Evolutionary conservation across 1,284 basidiomycete species (phyloP), one percentile per base, ranked within the genome.

Genomic region (Serendipita sp.): DNA sequence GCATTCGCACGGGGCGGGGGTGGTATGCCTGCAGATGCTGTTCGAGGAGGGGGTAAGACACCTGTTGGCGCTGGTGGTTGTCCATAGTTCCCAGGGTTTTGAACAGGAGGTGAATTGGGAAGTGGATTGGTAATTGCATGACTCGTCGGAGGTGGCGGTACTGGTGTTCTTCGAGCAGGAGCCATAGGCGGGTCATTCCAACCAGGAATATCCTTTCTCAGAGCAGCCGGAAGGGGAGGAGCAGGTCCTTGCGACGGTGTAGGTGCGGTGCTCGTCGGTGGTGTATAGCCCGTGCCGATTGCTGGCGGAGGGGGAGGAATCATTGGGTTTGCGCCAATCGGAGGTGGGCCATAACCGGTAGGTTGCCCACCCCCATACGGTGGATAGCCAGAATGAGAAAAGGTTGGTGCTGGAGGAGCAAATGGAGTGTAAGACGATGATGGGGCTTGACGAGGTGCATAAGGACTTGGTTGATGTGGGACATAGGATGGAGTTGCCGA

Each of bases 1-100:
- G 64, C 71, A 55, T 72, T 71, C 47, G 70, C 53, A 6, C 61
- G 64, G 58, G 69, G 70, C 50, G 71, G 70, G 17, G 72, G 69
- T 15, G 69, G 67, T 42, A 67, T 61, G 42, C 65, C 63, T 42
- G 64, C 32, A 63, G 66, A 30, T 41, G 66, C 29, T 65, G 65
- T 67, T 68, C 30, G 70, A 63, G 65, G 68, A 61, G 69, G 71
- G 42, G 66, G 66, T 65, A 70, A 65, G n/a, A 35, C 32, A 10
- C 53, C 53, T n/a, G 2, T 34, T n/a, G 53, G 41, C 41, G 58
- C 53, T 61, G 30, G 35, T 50, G 29, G 41, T 32, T 22, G 66
- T 61, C 3, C 29, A n/a, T 49, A 49, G n/a, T 6, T 22, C 10
- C 22, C 17, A n/a, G 53, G 5, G 17, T 34, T 34, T 30, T 22